phyloP scores from a whole-genome alignment of 345 rosid genomes.

The Arabis alpina region DNA sequence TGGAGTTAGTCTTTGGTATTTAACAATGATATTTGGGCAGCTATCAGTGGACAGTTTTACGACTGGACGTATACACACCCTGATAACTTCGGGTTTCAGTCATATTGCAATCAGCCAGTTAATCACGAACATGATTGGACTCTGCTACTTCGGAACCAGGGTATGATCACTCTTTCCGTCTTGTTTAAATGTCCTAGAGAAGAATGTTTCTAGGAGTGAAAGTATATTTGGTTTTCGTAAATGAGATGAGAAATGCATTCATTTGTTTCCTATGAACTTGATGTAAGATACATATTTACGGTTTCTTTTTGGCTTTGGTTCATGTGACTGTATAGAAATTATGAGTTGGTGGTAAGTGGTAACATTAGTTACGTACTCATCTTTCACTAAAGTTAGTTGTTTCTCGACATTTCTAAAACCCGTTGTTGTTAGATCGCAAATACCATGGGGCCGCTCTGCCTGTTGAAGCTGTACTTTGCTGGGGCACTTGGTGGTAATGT shows the following conservation, averaged over 20 bases:
- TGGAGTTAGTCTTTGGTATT: constrained; percentile 8
- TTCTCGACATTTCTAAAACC: constrained; percentile 8
- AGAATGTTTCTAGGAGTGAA: not conserved
- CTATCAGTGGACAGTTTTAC: constrained; percentile 59
- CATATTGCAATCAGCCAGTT: constrained; percentile 54
- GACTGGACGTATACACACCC: constrained; percentile 62
- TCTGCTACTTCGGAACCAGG: constrained; percentile 75
- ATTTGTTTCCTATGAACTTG: constrained; percentile 13
- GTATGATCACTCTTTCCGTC: constrained; percentile 52
- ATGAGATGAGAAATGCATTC: not conserved
- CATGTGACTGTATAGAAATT: too few relatives aligned
- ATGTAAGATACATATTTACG: not conserved
- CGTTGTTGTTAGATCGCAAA: constrained; percentile 58
- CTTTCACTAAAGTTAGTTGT: not conserved
- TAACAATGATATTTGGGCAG: constrained; percentile 51
- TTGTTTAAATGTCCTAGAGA: not conserved
- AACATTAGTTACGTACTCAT: too few relatives aligned
- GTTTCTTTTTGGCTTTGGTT: too few relatives aligned
- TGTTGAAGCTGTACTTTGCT: constrained; percentile 71
- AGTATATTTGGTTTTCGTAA: not conserved
- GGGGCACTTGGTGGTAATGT: constrained; percentile 72
- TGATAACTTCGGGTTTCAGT: constrained; percentile 81
- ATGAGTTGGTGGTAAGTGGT: too few relatives aligned
- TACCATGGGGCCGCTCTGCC: constrained; percentile 59
- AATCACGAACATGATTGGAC: constrained; percentile 73